Base-by-base conservation (phyloP, 768 basidiomycete species). In the Rhizopogon vesiculosus region DNA sequence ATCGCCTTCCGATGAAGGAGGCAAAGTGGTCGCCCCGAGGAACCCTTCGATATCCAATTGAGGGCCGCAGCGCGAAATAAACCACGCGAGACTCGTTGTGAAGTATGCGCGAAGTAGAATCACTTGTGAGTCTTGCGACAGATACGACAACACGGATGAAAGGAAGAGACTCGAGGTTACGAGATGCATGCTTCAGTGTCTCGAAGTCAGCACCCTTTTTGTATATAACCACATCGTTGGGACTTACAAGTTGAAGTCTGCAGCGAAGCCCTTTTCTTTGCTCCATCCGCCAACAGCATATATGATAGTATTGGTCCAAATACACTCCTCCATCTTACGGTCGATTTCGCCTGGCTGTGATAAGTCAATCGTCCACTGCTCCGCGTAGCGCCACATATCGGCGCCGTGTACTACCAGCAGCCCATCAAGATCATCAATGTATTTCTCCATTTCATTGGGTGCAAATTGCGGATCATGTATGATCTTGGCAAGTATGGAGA, bases 261-360 rank as follows among this genome's bases (percentile, higher is more conserved):
- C 35, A 31, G 12, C 35, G 48, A 59, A 57, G 55, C 87, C 83
- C 0, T 78, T 79, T 28, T 76, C 73, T 65, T 82, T 83, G 35
- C 73, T 69, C 73, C 76, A 82, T 3, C 82, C 85, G 8, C 76
- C 78, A 18, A 83, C 69, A 2, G 77, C 83, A 58, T 84, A 89
- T 19, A 84, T 61, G n/a, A 86, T 55, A 0, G 70, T 70, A 44
- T 73, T 77, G 22, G 78, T 67, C 82, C 85, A 89, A 5, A 71
- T 63, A 3, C 90, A 59, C 61, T 90, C 87, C 59, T 84, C 83
- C 31, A 85, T 73, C 65, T 86, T 88, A 19, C 72, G 66, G 16
- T 76, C 72, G 8, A 83, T 60, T 58, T 76, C 72, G 39, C 69
- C 60, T 39, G 73, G 59, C 50, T 71, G 56, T 42, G 57, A 54